Conservation (phyloP, 371 early-diverging fungal genomes). For the Encephalitozoon cuniculi region DNA sequence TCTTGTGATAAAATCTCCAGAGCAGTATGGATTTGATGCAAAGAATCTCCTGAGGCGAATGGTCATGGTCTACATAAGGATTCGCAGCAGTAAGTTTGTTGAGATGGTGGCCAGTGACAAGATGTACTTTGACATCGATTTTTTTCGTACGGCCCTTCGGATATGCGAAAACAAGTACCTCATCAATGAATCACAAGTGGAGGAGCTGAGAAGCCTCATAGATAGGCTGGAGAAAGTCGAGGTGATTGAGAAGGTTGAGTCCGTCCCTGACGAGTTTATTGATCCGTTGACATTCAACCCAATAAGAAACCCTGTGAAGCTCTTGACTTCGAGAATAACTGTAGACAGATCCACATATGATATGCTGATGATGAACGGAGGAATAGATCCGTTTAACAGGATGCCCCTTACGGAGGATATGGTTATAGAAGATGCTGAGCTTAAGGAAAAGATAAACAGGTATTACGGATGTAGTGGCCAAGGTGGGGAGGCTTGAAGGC, state of each 20-base stretch:
- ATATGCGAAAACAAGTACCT: constrained; percentile 49
- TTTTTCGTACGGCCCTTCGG: constrained; percentile 48
- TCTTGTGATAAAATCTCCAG: constrained; percentile 71
- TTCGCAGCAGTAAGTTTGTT: constrained; percentile 61
- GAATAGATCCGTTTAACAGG: constrained; percentile 87
- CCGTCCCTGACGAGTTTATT: constrained; percentile 67
- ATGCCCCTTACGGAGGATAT: constrained; percentile 70
- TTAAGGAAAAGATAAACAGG: constrained; percentile 47
- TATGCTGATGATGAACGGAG: constrained; percentile 78
- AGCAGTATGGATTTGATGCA: constrained; percentile 79
- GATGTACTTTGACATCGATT: constrained; percentile 51
- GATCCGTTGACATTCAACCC: constrained; percentile 81
- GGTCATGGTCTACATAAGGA: constrained; percentile 72
- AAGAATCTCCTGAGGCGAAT: constrained; percentile 72
- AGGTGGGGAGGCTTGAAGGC: background rate
- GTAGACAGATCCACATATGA: constrained; percentile 84
- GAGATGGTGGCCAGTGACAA: constrained; percentile 72
- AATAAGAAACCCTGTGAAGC: constrained; percentile 89
- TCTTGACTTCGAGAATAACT: constrained; percentile 73
- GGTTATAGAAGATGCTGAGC: constrained; percentile 65
- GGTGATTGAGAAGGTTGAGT: constrained; percentile 61
- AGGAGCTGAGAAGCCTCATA: constrained; percentile 64
- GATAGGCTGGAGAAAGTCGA: constrained; percentile 64
- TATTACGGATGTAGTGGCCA: background rate
- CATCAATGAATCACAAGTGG: constrained; percentile 62